Conservation (phyloP, 208 protist species). For the Leishmania martiniquensis region DNA sequence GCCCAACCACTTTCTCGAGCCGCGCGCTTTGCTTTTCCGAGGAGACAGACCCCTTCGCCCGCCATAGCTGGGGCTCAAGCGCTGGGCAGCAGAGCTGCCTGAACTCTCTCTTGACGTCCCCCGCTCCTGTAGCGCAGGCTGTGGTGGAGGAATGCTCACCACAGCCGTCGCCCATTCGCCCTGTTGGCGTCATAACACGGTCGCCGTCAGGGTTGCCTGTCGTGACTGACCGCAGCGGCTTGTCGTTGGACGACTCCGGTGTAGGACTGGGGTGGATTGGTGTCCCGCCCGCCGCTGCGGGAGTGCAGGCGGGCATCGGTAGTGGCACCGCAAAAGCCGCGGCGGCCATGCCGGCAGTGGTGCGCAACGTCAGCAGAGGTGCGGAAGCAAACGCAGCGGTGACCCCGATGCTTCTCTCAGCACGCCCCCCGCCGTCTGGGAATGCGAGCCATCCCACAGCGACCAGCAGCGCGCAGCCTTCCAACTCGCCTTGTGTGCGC, state of each 20-base stretch:
- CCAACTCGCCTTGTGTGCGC: slow-evolving; percentile 11
- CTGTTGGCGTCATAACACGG: slow-evolving; percentile 3
- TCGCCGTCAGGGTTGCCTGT: slow-evolving; percentile 25
- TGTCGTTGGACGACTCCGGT: slow-evolving; percentile 23
- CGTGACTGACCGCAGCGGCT: slow-evolving; percentile 15
- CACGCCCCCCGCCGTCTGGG: not conserved
- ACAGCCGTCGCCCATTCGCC: slow-evolving; percentile 29
- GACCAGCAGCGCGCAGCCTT: not conserved
- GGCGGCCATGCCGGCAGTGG: not conserved
- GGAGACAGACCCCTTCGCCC: slow-evolving; percentile 24
- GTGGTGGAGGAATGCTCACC: slow-evolving; percentile 24
- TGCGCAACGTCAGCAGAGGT: not conserved
- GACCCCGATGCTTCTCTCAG: not conserved
- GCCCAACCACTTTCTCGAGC: slow-evolving; percentile 15
- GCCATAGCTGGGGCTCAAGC: slow-evolving; percentile 29
- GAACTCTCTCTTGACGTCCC: slow-evolving; percentile 29
- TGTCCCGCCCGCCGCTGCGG: not conserved
- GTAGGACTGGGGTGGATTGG: slow-evolving; percentile 19
- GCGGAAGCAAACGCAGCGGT: not conserved
- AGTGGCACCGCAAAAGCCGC: not conserved
- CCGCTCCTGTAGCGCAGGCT: slow-evolving; percentile 9
- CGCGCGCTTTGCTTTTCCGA: slow-evolving; percentile 32
- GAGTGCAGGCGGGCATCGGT: not conserved
- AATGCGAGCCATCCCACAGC: not conserved
- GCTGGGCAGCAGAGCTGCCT: slow-evolving; percentile 25